Percentiles rank a stretch among this genome's conserved stretches.
These are phyloP conservation scores for Leptographium lundbergii DNA, from an alignment of 2,329 filamentous ascomycete species.

Conservation along the genomic window DNA sequence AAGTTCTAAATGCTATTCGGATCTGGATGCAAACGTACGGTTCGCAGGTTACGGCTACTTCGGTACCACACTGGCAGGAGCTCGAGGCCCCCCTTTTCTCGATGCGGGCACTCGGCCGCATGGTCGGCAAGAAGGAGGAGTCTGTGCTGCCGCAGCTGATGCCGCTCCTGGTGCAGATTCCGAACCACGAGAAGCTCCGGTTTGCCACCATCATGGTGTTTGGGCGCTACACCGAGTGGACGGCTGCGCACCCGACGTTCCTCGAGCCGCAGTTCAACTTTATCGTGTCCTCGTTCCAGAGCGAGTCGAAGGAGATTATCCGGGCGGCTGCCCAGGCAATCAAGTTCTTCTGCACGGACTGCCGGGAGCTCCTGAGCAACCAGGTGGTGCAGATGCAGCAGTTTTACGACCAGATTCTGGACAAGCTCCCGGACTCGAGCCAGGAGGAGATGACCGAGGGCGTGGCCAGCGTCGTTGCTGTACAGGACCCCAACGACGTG, in stretches of 20 bases:
- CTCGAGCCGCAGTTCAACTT: constrained; percentile 89
- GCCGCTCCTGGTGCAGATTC: constrained; percentile 85
- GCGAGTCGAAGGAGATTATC: constrained; percentile 79
- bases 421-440: constrained; percentile 71
- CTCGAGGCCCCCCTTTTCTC: constrained; percentile 91
- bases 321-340: constrained; percentile 86
- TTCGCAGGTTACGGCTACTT: constrained; percentile 55
- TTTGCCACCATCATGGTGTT: constrained; percentile 98
- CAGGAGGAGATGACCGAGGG: constrained; percentile 96
- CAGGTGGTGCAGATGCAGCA: constrained; percentile 79
- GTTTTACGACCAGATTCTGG: constrained; percentile 84
- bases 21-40: constrained; percentile 78
- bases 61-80: constrained; percentile 91
- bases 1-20: constrained; percentile 78
- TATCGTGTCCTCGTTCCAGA: constrained; percentile 85
- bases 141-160: constrained; percentile 85
- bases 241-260: constrained; percentile 82
- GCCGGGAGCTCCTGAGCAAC: constrained; percentile 69
- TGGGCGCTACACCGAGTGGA: constrained; percentile 96
- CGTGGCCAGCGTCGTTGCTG: constrained; percentile 81
- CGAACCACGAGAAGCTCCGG: constrained; percentile 91
- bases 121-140: constrained; percentile 83
- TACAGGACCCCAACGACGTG: constrained; percentile 66
- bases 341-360: constrained; percentile 95
- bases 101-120: constrained; percentile 89